These are phyloP conservation scores for Boletus hoseneyae DNA, from an alignment of 1,284 basidiomycete species.

Conservation along the genomic window DNA sequence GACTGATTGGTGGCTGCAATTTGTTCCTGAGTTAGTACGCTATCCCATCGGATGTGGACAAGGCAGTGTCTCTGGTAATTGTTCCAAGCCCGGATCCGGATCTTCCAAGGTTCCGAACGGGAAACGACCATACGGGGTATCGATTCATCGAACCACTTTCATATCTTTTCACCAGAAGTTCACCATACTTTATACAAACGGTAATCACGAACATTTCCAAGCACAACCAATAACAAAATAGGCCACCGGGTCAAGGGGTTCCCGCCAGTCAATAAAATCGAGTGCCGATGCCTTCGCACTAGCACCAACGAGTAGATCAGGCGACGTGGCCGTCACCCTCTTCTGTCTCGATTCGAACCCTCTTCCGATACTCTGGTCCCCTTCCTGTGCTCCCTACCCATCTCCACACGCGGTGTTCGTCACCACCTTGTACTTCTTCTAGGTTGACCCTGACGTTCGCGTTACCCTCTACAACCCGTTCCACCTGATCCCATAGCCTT, in stretches of 20 bases:
- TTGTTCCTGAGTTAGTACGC: constrained; percentile 27
- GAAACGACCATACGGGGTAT: constrained; percentile 23
- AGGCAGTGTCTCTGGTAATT: constrained; percentile 32
- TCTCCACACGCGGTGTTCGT: constrained; percentile 80
- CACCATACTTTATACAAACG: constrained; percentile 18
- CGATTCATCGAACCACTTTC: constrained; percentile 25
- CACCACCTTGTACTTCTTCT: constrained; percentile 86
- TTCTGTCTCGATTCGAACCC: constrained; percentile 29
- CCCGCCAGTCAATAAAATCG: constrained; percentile 18
- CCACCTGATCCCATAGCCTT: constrained; percentile 84
- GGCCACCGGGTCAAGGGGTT: constrained; percentile 29
- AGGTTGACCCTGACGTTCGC: constrained; percentile 89
- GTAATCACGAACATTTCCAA: constrained; percentile 21
- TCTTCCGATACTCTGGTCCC: constrained; percentile 34
- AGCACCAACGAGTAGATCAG: constrained; percentile 21
- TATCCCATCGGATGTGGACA: constrained; percentile 21
- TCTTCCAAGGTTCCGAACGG: constrained; percentile 34
- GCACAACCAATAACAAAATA: constrained; percentile 13
- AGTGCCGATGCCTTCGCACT: constrained; percentile 11
- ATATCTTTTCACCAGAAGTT: constrained; percentile 29
- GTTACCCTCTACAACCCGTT: constrained; percentile 88
- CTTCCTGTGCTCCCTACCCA: constrained; percentile 65
- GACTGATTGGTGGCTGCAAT: constrained; percentile 32
- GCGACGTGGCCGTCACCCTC: constrained; percentile 27
- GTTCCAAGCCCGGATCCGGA: constrained; percentile 33